Base-by-base conservation (phyloP, 2,329 filamentous ascomycete genomes). In the Dothiorella sarmentorum region DNA sequence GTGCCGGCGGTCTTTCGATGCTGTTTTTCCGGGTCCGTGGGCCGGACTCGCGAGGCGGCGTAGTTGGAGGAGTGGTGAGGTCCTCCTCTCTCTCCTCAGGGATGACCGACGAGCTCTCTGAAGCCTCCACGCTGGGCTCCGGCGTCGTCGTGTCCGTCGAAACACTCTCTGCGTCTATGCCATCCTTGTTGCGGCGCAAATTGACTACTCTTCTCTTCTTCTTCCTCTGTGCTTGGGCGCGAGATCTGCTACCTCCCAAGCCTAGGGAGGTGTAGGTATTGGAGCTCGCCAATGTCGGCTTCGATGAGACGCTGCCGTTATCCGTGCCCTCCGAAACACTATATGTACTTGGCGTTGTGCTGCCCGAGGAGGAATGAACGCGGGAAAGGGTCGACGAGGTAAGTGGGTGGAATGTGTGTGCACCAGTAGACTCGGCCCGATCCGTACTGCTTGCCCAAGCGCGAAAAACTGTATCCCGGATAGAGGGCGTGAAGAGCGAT, bases 401-500 rank as follows among this genome's bases (percentile, higher is more conserved):
- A 57, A 76, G 70, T 4, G 69, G 69, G 7, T 76, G 75, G 15
- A 76, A 76, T 27, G 33, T 53, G 27, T 65, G 67, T 6, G 68
- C 62, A 15, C 76, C 73, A 20, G 77, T 70, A 38, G 68, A 70
- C 63, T 94, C 89, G 42, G 80, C 80, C 60, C 85, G 81, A 61
- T 96, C 91, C 52, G 84, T 81, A 33, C 87, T 85, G 38, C 89
- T 89, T 15, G 93, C 90, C 90, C 92, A 96, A 29, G 93, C 94
- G 61, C 94, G 85, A 73, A 96, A 97, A 24, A 97, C 88, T 3
- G 90, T 90, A 72, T 97, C 91, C 55, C 85, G 81, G 60, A 97
- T 93, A n/a, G 88, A 85, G 0, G 93, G 91, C 1, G 93, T 97
- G 70, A 96, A 96, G 0, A 97, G 79, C 4, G 92, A 96, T 31